Base-by-base conservation (phyloP, 164 flowering plant species). In the Aristolochia contorta region DNA sequence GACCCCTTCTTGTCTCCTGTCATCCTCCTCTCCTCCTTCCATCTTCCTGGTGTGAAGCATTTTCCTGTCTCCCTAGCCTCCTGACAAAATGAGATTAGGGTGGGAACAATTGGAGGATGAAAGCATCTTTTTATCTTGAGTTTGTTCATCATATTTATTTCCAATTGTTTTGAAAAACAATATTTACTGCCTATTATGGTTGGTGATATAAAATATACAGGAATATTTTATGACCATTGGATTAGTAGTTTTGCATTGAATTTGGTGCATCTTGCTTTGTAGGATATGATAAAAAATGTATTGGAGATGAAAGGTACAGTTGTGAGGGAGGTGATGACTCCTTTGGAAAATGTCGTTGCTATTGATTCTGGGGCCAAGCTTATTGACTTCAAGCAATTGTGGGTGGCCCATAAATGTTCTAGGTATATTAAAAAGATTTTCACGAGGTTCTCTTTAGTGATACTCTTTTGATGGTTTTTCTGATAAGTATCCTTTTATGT, bases 211-310 rank as follows among this genome's bases (percentile, higher is more conserved):
- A 37, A 16, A 4, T 49, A 49, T 49, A 49, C 53, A 49, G 53
- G 20, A 49, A 49, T 49, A 18, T 16, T 5, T 19, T 49, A 15
- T 49, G 53, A 49, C 0, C 19, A 2, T 49, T 20, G 6, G 1
- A 20, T 49, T 20, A 16, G 53, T 18, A 4, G 53, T 18, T 27
- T 3, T 6, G 1, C 19, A 49, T 49, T 49, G 53, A 49, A 49
- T 54, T 21, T 54, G 27, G 27, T 6, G 27, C 8, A 19, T 45
- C 19, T 46, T 54, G 47, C 57, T n/a, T 72, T 70, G 62, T 88
- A 94, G 99, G 95, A 94, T 76, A 94, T 91, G 99, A 94, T 94
- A 69, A 96, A 94, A 74, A 94, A 91, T 75, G 99, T 94, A 60
- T 69, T 94, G 57, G 99, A 94, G 77, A 91, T 94, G 58, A 91